These are phyloP conservation scores for Gossypium schwendimanii DNA, from an alignment of 441 rosid genomes.

Conservation along the genomic window DNA sequence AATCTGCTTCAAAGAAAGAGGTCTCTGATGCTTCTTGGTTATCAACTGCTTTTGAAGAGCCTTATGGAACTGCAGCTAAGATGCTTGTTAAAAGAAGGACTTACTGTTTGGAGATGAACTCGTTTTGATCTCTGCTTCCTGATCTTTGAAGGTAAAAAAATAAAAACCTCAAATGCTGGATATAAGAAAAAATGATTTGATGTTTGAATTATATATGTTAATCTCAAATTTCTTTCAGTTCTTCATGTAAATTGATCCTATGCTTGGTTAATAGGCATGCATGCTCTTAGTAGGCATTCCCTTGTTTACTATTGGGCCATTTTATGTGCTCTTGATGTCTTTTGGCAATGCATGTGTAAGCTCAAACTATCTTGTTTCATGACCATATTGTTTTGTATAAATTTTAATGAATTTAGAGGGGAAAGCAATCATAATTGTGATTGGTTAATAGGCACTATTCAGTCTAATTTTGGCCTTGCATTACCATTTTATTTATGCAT, in stretches of 20 bases:
- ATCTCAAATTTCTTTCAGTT: neutral
- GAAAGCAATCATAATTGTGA: neutral
- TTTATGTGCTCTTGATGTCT: neutral
- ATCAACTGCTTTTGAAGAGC: slow-evolving; percentile 68
- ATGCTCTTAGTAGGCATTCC: neutral
- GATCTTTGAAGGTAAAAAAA: slow-evolving; percentile 36
- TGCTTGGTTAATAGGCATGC: neutral
- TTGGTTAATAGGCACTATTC: neutral
- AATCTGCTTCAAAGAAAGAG: slow-evolving; percentile 45
- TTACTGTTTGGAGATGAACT: slow-evolving; percentile 93
- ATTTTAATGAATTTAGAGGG: neutral
- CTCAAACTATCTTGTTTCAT: neutral
- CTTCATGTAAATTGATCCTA: neutral
- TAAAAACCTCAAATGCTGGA: neutral
- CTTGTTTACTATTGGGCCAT: neutral
- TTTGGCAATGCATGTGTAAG: neutral
- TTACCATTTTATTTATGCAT: neutral
- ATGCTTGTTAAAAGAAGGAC: slow-evolving; percentile 79
- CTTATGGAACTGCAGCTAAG: slow-evolving; percentile 77
- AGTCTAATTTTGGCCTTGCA: neutral
- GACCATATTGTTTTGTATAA: neutral
- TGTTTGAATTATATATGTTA: neutral
- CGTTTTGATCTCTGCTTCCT: slow-evolving; percentile 42
- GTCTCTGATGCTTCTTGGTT: slow-evolving; percentile 66
- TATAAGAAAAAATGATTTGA: neutral